phyloP scores from a whole-genome alignment of 345 rosid genomes.

The Mangifera indica region DNA sequence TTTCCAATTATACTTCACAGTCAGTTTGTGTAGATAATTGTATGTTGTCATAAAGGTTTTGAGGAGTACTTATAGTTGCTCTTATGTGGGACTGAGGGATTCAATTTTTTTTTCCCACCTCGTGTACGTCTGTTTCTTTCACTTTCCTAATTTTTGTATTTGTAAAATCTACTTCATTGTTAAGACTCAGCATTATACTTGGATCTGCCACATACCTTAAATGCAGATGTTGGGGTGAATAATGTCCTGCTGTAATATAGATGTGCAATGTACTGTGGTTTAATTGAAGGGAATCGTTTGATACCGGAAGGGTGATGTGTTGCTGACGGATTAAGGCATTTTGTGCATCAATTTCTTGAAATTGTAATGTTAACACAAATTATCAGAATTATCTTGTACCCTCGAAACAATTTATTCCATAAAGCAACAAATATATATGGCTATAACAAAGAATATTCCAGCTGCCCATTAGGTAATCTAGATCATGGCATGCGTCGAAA shows the following conservation, averaged over 20 bases:
- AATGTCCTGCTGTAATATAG: background rate
- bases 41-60: slow-evolving; percentile 1
- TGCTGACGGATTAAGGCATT: background rate
- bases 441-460: background rate
- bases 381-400: background rate
- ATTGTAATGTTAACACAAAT: background rate
- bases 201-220: background rate
- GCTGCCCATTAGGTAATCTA: background rate
- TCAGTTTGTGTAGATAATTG: background rate
- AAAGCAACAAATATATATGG: background rate
- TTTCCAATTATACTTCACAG: background rate
- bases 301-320: background rate
- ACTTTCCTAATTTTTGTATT: background rate
- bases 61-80: background rate
- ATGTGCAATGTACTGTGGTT: background rate
- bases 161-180: background rate
- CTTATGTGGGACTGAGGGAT: background rate
- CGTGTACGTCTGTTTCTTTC: background rate
- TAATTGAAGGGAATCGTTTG: background rate
- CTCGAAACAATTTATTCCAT: background rate
- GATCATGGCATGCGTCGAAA: background rate
- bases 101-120: background rate
- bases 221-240: slow-evolving; percentile 3
- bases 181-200: background rate
- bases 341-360: background rate